phyloP scores from a whole-genome alignment of 164 flowering plant species.

The Magnolia kwangsiensis region DNA sequence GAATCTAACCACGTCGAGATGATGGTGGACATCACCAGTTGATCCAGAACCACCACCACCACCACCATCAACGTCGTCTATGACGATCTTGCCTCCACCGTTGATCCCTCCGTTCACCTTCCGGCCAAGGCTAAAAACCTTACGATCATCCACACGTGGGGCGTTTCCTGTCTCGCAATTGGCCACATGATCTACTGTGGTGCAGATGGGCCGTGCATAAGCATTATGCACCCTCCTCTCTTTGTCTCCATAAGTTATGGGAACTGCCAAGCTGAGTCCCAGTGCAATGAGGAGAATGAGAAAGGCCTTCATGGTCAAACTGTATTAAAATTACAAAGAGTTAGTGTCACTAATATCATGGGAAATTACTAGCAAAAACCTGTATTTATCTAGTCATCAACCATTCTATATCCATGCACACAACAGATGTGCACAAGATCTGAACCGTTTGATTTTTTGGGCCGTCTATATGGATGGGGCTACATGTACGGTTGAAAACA shows the following conservation, averaged over 20 bases:
- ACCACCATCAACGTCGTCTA: neutral
- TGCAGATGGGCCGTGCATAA: neutral
- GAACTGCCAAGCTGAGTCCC: neutral
- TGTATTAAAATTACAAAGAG: neutral
- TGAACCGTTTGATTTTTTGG: too few relatives aligned
- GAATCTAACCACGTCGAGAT: neutral
- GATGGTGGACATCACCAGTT: neutral
- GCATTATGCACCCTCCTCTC: neutral
- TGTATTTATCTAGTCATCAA: too few relatives aligned
- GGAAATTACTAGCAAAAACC: neutral
- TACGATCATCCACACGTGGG: neutral
- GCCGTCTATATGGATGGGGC: too few relatives aligned
- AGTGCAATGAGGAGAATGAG: neutral
- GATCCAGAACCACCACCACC: neutral
- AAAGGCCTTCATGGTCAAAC: neutral
- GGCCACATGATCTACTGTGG: neutral
- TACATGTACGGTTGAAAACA: too few relatives aligned
- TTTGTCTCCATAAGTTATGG: neutral
- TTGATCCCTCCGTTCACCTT: neutral
- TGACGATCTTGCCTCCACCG: neutral
- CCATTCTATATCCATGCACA: too few relatives aligned
- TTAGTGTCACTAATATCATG: neutral
- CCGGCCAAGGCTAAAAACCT: neutral
- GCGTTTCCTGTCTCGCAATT: neutral
- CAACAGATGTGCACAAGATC: too few relatives aligned